Percentiles rank a stretch among this genome's conserved stretches.
Evolutionary conservation across 1,284 basidiomycete genomes (phyloP).

Genomic region (Leccinum fallax): DNA sequence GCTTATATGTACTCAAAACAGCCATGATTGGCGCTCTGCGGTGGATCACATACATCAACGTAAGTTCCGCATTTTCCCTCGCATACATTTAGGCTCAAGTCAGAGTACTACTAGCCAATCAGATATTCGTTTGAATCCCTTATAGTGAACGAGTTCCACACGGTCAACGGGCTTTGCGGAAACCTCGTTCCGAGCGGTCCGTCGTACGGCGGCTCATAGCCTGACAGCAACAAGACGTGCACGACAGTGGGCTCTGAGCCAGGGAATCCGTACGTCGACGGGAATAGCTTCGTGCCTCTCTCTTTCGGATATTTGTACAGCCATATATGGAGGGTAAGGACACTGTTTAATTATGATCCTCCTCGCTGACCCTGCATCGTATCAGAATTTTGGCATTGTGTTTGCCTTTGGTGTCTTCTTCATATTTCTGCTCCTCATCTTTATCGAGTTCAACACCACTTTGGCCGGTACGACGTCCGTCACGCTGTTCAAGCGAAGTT

Average conservation of each 20-base stretch:
- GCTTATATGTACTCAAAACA: slow-evolving; percentile 12
- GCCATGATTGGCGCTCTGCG: slow-evolving; percentile 64
- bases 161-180: slow-evolving; percentile 43
- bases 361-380: neutral
- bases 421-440: slow-evolving; percentile 48
- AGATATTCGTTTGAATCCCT: slow-evolving; percentile 56
- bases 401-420: slow-evolving; percentile 55
- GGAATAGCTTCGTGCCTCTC: slow-evolving; percentile 43
- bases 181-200: slow-evolving; percentile 48
- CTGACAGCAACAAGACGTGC: slow-evolving; percentile 61
- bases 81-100: neutral
- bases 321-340: slow-evolving; percentile 65
- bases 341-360: neutral
- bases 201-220: slow-evolving; percentile 52
- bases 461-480: slow-evolving; percentile 35
- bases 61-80: slow-evolving; percentile 32
- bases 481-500: slow-evolving; percentile 47
- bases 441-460: slow-evolving; percentile 50
- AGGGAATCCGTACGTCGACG: slow-evolving; percentile 23
- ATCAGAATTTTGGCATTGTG: slow-evolving; percentile 58
- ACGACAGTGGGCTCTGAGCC: slow-evolving; percentile 44
- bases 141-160: slow-evolving; percentile 60
- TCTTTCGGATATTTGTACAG: slow-evolving; percentile 64
- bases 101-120: slow-evolving; percentile 39
- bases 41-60: slow-evolving; percentile 69